These are phyloP conservation scores for Ophiostoma tasmaniense DNA, from an alignment of 2,329 filamentous ascomycete species.

Conservation along the genomic window DNA sequence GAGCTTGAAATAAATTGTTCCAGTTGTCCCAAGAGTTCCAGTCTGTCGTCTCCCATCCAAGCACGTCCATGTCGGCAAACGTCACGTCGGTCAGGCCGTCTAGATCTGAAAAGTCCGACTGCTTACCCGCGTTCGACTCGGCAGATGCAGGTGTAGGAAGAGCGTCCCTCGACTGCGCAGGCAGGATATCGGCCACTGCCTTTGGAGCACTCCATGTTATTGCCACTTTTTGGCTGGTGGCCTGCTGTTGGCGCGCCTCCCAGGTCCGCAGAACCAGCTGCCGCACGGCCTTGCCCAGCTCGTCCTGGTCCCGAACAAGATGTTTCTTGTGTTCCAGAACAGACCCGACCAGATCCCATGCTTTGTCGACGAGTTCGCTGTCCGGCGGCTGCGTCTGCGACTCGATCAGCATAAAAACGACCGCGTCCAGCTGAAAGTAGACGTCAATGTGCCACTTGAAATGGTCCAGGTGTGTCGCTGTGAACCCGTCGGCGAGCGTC, in stretches of 20 bases:
- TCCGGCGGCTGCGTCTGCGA: not conserved
- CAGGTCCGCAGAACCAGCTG: not conserved
- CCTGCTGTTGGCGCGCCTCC: not conserved
- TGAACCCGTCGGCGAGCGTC: not conserved
- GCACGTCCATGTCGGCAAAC: conserved; percentile 13
- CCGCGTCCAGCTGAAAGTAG: not conserved
- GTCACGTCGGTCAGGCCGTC: conserved; percentile 8
- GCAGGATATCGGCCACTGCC: not conserved
- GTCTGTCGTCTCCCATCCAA: conserved; percentile 16
- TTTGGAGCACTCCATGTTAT: not conserved
- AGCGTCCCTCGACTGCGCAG: not conserved
- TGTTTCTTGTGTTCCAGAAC: not conserved
- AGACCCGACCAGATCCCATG: not conserved
- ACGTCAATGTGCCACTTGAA: not conserved
- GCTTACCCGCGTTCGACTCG: not conserved
- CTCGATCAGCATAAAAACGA: not conserved
- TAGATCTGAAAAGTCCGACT: not conserved
- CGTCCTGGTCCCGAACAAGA: not conserved
- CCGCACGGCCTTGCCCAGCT: not conserved
- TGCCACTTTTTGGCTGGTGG: not conserved
- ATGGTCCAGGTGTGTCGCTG: not conserved
- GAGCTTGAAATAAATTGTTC: conserved; percentile 16
- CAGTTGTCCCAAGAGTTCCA: conserved; percentile 20
- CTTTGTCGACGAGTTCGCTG: not conserved
- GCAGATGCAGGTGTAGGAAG: not conserved